Conservation (phyloP, 2,329 filamentous ascomycete species). For the Pseudocercospora musae region DNA sequence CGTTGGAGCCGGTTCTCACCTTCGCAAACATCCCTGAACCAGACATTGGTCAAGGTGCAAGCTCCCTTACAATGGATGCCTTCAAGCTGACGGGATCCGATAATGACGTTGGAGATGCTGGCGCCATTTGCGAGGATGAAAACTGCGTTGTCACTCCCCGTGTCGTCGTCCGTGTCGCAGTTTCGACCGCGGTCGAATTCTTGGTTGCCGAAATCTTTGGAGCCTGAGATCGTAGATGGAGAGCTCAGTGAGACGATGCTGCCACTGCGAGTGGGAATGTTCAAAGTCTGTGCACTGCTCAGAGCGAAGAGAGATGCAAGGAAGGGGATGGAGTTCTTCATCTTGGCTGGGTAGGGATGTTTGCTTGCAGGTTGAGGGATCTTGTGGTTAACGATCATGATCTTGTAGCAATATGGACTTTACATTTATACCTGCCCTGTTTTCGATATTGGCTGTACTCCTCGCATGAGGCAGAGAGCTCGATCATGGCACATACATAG, state of each 20-base stretch:
- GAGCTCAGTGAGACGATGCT: constrained; percentile 31
- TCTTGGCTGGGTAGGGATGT: background rate
- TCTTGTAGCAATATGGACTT: background rate
- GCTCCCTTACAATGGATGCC: constrained; percentile 52
- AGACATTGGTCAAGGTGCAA: constrained; percentile 48
- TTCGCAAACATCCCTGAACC: constrained; percentile 45
- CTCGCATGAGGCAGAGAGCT: background rate
- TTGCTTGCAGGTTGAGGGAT: background rate
- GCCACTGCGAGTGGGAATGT: constrained; percentile 34
- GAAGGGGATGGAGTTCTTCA: constrained; percentile 14
- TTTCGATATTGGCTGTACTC: background rate
- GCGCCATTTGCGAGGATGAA: constrained; percentile 53
- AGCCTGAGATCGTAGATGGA: constrained; percentile 23
- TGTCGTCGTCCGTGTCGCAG: constrained; percentile 15
- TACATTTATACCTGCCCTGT: background rate
- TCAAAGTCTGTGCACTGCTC: constrained; percentile 33
- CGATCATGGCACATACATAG: background rate
- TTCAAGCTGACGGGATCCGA: constrained; percentile 51
- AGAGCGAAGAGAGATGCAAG: constrained; percentile 22
- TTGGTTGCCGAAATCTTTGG: constrained; percentile 15
- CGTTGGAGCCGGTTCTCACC: constrained; percentile 20
- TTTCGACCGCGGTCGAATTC: constrained; percentile 20
- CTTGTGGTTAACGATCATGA: background rate
- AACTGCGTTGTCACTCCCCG: constrained; percentile 46
- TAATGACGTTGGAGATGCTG: constrained; percentile 53